Percentiles rank a stretch among this genome's conserved stretches.
phyloP scores from a whole-genome alignment of 2,329 filamentous ascomycete species.

The Microsporum canis region DNA sequence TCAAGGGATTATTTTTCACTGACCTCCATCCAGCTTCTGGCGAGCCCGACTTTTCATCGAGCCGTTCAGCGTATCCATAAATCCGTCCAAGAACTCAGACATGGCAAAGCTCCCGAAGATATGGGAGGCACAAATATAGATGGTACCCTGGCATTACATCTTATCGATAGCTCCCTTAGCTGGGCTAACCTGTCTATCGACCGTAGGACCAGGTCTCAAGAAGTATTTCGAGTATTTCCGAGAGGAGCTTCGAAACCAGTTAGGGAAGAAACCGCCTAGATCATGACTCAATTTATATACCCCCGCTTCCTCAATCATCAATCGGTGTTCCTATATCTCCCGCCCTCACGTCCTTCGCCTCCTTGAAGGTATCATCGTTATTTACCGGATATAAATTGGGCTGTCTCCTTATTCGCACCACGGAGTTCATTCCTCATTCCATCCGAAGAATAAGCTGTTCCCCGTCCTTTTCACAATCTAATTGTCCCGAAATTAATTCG shows the following conservation, averaged over 20 bases:
- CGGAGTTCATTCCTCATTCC: background rate
- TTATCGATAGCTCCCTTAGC: background rate
- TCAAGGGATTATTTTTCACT: slow-evolving; percentile 23
- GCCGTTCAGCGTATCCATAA: slow-evolving; percentile 35
- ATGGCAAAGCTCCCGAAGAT: slow-evolving; percentile 34
- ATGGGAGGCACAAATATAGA: slow-evolving; percentile 34
- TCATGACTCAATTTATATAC: background rate
- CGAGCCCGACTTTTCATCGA: slow-evolving; percentile 34
- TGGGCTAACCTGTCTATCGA: background rate
- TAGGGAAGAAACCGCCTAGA: slow-evolving; percentile 15
- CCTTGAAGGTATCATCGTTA: background rate
- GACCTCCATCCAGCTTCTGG: slow-evolving; percentile 26
- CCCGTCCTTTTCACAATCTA: too few relatives aligned
- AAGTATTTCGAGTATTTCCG: slow-evolving; percentile 21
- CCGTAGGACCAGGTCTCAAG: slow-evolving; percentile 14
- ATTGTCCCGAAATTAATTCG: background rate
- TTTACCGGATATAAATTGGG: background rate
- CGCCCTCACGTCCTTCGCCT: background rate
- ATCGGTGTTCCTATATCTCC: background rate
- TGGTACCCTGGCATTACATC: slow-evolving; percentile 7
- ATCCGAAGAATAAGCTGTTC: background rate
- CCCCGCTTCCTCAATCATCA: background rate
- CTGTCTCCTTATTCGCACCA: background rate
- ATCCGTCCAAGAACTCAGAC: slow-evolving; percentile 30
- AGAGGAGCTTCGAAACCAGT: slow-evolving; percentile 23